phyloP scores from a whole-genome alignment of 805 yeast genomes.

The Saccharomycopsis synnaedendra region DNA sequence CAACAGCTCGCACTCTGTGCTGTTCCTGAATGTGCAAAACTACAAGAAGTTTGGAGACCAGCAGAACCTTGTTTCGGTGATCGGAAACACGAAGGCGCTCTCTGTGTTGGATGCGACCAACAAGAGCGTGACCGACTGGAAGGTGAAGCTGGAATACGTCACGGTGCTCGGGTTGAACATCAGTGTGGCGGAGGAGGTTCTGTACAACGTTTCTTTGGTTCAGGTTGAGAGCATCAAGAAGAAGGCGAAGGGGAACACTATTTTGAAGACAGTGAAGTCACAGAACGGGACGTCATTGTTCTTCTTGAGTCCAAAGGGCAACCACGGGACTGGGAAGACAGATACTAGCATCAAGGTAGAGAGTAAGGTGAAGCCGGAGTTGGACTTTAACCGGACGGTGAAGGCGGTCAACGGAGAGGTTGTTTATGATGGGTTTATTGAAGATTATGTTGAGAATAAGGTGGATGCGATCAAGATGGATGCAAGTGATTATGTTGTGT shows the following conservation, averaged over 20 bases:
- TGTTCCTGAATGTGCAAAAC: slow-evolving; percentile 25
- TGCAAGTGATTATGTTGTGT: too few relatives aligned
- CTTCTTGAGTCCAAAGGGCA: slow-evolving; percentile 26
- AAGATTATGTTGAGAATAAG: neutral
- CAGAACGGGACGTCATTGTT: slow-evolving; percentile 34
- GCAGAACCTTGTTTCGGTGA: slow-evolving; percentile 21
- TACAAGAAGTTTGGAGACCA: slow-evolving; percentile 26
- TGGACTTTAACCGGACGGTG: slow-evolving; percentile 22
- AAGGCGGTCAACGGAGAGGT: slow-evolving; percentile 23
- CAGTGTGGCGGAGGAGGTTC: neutral
- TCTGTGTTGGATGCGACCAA: neutral
- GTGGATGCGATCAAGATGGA: neutral
- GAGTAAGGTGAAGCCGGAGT: neutral
- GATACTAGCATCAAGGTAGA: slow-evolving; percentile 3
- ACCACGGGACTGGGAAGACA: slow-evolving; percentile 26
- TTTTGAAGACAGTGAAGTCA: slow-evolving; percentile 18
- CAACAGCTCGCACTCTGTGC: neutral
- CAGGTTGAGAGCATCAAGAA: slow-evolving; percentile 17
- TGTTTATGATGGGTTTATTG: neutral
- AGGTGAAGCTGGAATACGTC: neutral
- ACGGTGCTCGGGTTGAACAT: neutral
- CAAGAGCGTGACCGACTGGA: neutral
- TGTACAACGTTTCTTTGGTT: slow-evolving; percentile 20
- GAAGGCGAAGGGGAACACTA: slow-evolving; percentile 18
- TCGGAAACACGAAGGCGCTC: neutral